phyloP scores from a whole-genome alignment of 208 protist genomes.

The Crithidia fasciculata region DNA sequence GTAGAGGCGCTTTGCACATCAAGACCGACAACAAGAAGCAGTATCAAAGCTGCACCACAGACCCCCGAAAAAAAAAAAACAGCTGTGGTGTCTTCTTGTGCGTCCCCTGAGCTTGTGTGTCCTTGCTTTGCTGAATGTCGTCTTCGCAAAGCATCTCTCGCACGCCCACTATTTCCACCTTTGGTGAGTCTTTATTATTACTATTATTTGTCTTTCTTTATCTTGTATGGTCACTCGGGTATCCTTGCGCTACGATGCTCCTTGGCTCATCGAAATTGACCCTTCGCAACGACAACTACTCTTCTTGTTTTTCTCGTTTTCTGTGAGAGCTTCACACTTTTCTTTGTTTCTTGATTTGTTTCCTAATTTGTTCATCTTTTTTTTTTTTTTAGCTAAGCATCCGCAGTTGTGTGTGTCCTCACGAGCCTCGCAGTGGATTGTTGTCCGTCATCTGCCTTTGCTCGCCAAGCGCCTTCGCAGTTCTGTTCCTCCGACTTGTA shows the following conservation, averaged over 20 bases:
- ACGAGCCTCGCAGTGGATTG: neutral
- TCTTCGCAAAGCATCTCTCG: too few relatives aligned
- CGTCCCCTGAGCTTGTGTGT: too few relatives aligned
- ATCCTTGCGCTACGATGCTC: too few relatives aligned
- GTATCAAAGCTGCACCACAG: neutral
- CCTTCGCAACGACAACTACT: too few relatives aligned
- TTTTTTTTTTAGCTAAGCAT: neutral
- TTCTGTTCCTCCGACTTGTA: too few relatives aligned
- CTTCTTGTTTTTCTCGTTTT: neutral
- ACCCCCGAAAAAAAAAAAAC: too few relatives aligned
- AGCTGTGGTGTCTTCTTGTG: too few relatives aligned
- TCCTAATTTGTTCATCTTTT: neutral
- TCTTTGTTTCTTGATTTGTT: neutral
- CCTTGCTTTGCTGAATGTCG: too few relatives aligned
- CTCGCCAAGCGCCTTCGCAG: too few relatives aligned
- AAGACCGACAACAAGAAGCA: neutral
- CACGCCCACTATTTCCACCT: neutral
- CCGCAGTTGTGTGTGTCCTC: neutral
- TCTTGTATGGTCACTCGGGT: neutral
- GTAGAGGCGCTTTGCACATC: neutral
- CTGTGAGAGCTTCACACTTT: neutral
- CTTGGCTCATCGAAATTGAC: too few relatives aligned
- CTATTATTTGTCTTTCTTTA: neutral
- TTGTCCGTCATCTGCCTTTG: neutral
- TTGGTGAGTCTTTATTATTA: neutral